Conservation (phyloP, 2,329 filamentous ascomycete species). For the Fusarium pseudocircinatum region DNA sequence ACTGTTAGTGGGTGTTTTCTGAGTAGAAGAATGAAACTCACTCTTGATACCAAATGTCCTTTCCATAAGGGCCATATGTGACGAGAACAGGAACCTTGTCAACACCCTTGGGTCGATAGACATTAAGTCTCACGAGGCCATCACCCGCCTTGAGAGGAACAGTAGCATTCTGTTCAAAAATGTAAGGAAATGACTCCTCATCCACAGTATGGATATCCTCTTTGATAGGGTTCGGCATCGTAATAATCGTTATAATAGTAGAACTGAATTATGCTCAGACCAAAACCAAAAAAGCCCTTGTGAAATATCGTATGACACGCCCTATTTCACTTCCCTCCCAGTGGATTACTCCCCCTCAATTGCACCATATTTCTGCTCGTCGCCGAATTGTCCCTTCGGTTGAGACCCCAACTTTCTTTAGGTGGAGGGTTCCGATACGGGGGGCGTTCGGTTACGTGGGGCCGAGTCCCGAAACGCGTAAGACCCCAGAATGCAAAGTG, state of each 20-base stretch:
- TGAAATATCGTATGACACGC: neutral
- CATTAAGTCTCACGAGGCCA: constrained; percentile 1
- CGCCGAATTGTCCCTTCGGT: constrained; percentile 3
- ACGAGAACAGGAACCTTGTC: constrained; percentile 65
- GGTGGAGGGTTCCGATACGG: constrained; percentile 29
- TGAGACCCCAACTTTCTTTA: neutral
- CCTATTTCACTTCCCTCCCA: neutral
- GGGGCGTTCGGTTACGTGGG: constrained; percentile 7
- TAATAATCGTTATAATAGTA: neutral
- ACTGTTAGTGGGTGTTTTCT: neutral
- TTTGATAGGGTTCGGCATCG: constrained; percentile 45
- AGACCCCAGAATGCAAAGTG: neutral
- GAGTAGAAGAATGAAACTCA: constrained; percentile 30
- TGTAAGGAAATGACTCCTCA: constrained; percentile 27
- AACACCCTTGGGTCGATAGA: constrained; percentile 16
- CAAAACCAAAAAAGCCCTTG: neutral
- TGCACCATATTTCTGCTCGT: neutral
- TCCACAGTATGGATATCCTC: constrained; percentile 44
- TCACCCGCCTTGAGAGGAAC: constrained; percentile 8
- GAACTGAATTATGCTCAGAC: neutral
- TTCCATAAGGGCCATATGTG: constrained; percentile 79
- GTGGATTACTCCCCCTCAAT: neutral
- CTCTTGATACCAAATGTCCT: constrained; percentile 73
- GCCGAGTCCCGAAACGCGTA: constrained; percentile 25
- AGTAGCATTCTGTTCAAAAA: constrained; percentile 29